These are phyloP conservation scores for Lathyrus oleraceus DNA, from an alignment of 306 rosid genomes.

Conservation along the genomic window DNA sequence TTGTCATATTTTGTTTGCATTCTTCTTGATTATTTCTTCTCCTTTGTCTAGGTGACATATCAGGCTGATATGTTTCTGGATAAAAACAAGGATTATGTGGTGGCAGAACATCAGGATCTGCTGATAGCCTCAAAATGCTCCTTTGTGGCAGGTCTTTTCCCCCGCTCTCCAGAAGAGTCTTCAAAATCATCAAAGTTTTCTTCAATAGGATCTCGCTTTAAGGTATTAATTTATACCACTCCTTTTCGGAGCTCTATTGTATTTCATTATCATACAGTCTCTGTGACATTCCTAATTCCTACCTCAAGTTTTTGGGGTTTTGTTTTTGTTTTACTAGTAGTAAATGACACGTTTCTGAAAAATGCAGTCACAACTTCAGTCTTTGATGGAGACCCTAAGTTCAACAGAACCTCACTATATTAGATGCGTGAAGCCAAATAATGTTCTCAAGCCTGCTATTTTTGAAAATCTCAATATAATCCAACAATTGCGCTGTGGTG, in stretches of 20 bases:
- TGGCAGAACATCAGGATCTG: constrained; percentile 95
- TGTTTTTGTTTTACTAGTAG: constrained; percentile 29
- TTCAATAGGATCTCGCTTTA: constrained; percentile 97
- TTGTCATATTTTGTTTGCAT: constrained; percentile 26
- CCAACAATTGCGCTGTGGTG: constrained; percentile 99
- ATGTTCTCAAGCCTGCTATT: constrained; percentile 93
- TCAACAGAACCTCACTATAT: constrained; percentile 99
- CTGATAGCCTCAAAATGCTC: constrained; percentile 83
- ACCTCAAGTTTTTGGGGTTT: constrained; percentile 20
- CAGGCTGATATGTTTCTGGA: constrained; percentile 94
- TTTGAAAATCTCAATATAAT: constrained; percentile 87
- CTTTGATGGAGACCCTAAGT: constrained; percentile 96
- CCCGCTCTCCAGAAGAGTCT: constrained; percentile 84
- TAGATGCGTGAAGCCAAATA: constrained; percentile 99
- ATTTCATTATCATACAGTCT: background rate
- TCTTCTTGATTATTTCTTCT: constrained; percentile 24
- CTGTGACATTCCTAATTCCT: constrained; percentile 13
- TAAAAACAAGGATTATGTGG: constrained; percentile 99
- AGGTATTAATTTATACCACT: constrained; percentile 51
- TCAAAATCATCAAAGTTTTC: constrained; percentile 94
- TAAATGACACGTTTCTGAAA: constrained; percentile 35
- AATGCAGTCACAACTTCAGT: constrained; percentile 97
- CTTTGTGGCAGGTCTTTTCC: constrained; percentile 87
- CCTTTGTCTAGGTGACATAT: constrained; percentile 72
- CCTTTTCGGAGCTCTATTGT: constrained; percentile 22